Base-by-base conservation (phyloP, 768 basidiomycete species). In the Naganishia onofrii region DNA sequence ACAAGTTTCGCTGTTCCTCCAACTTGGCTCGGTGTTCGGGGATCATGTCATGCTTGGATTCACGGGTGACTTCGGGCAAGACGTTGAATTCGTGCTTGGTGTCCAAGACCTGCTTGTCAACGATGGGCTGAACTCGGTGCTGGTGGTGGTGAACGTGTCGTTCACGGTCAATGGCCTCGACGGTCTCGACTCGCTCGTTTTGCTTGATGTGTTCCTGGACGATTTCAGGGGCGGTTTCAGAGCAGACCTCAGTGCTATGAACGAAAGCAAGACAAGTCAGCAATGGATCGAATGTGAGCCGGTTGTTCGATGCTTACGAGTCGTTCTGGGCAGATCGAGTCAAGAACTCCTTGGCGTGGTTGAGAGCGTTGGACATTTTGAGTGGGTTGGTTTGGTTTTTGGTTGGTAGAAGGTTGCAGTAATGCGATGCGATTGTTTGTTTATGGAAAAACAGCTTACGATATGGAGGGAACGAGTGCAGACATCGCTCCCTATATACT, bases 81-180 rank as follows among this genome's bases (percentile, higher is more conserved):
- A 74, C 69, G 34, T 73, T 71, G 67, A 74, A 44, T 67, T 78
- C 70, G 70, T 82, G 80, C 76, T 81, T 68, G 36, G 77, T 77
- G 29, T 73, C 71, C 46, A 79, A 72, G 12, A 70, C 70, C 72
- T 78, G 73, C 53, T 78, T 65, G 77, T 78, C 72, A 31, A 70
- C 72, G 54, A 82, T 76, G 48, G 81, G 81, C 74, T 81, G 80
- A 58, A 82, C 75, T 67, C 80, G 80, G 78, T 81, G 80, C 75
- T 80, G 73, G 53, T 70, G 72, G 74, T 72, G 71, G 69, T 73
- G 60, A 66, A 81, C 72, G 65, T 82, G 81, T 51, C 77, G 72
- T 75, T 82, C 81, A 21, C 79, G 72, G 79, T 82, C 81, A 70
- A 81, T 66, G 32, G 81, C 81, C 74, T 78, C 77, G 67, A 77